Conservation (phyloP, 202 grass and related monocot genomes). For the Panicum virgatum region DNA sequence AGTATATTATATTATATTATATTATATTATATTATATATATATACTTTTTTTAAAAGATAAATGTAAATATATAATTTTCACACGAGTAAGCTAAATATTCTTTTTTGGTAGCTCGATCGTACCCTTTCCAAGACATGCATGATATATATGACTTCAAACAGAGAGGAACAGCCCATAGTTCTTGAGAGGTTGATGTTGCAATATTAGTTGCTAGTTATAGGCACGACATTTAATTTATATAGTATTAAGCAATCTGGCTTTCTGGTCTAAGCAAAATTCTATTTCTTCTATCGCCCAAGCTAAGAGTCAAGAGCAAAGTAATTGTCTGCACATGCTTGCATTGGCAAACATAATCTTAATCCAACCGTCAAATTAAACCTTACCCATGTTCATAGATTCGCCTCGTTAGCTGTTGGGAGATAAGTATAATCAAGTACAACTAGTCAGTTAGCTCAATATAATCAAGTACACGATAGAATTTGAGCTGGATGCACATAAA, state of each 20-base stretch:
- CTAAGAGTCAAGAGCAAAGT: neutral
- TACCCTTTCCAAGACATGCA: neutral
- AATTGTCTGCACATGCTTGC: neutral
- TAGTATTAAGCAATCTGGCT: neutral
- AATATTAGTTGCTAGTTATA: neutral
- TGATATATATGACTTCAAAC: neutral
- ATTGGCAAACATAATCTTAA: conserved; percentile 1
- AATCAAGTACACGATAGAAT: neutral
- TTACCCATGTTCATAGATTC: conserved; percentile 14
- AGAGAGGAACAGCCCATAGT: neutral
- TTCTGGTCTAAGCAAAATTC: neutral
- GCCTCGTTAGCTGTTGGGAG: neutral
- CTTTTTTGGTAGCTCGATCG: neutral
- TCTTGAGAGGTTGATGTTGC: neutral
- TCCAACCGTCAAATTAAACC: conserved; percentile 7
- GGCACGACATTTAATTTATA: too few species aligned
- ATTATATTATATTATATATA: too few species aligned
- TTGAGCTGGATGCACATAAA: neutral
- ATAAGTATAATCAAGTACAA: neutral
- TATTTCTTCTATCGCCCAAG: neutral
- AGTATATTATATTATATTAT: too few species aligned
- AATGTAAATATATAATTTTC: neutral
- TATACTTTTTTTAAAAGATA: neutral
- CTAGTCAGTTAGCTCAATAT: neutral
- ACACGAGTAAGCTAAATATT: neutral